These are phyloP conservation scores for Sutorius australiensis DNA, from an alignment of 768 basidiomycete species.

Conservation along the genomic window DNA sequence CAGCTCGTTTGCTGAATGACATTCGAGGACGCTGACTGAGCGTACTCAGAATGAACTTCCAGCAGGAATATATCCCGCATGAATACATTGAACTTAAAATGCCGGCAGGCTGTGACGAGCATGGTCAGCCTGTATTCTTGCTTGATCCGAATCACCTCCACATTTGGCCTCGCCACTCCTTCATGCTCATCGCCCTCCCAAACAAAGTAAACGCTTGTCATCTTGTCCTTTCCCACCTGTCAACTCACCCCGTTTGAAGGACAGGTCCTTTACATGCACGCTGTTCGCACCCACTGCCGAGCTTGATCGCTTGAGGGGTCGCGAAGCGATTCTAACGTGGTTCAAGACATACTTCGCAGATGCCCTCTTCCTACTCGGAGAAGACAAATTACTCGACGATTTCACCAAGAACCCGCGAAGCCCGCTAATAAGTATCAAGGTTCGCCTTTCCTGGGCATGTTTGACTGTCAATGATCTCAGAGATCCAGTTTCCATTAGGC, in stretches of 20 bases:
- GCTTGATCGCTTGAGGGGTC: conserved; percentile 61
- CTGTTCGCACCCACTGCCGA: conserved; percentile 83
- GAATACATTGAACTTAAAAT: conserved; percentile 97
- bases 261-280: conserved; percentile 96
- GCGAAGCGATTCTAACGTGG: conserved; percentile 61
- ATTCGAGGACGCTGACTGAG: conserved; percentile 15
- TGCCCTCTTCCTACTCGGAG: conserved; percentile 81
- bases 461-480: conserved; percentile 16
- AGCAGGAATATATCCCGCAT: conserved; percentile 92
- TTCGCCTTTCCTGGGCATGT: conserved; percentile 37
- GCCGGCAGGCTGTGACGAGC: conserved; percentile 66
- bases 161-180: conserved; percentile 98
- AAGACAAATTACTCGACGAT: conserved; percentile 69
- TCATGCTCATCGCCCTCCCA: conserved; percentile 98
- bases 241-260: conserved; percentile 47
- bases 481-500: conserved; percentile 44
- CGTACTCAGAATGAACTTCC: conserved; percentile 80
- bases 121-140: conserved; percentile 65
- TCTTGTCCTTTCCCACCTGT: conserved; percentile 27
- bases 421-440: conserved; percentile 90
- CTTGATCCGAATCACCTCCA: conserved; percentile 96
- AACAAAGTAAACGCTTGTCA: conserved; percentile 68
- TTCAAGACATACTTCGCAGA: conserved; percentile 85
- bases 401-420: conserved; percentile 84
- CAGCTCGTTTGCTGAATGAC: conserved; percentile 8